Conservation (phyloP, 495 filamentous ascomycete genomes). For the Penicillium canariense region DNA sequence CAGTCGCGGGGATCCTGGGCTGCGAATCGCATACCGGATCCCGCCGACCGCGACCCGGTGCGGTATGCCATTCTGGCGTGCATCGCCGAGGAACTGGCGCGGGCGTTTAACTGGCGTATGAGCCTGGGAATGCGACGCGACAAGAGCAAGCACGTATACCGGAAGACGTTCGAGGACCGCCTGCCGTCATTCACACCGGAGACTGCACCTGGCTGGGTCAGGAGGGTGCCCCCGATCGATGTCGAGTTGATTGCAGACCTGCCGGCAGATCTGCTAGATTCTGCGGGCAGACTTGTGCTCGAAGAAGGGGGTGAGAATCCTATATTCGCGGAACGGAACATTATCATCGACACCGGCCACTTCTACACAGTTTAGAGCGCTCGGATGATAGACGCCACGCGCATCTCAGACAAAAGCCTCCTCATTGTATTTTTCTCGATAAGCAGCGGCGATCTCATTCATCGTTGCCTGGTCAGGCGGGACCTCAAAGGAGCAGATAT, state of each 20-base stretch:
- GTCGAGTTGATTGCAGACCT: constrained; percentile 15
- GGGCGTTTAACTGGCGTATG: constrained; percentile 41
- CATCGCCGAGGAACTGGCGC: constrained; percentile 34
- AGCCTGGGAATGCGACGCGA: constrained; percentile 35
- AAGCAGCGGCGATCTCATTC: constrained; percentile 21
- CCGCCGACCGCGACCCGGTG: constrained; percentile 31
- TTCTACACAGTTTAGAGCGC: constrained; percentile 28
- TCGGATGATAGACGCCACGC: background rate
- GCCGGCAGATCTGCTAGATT: constrained; percentile 15
- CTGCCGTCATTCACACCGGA: constrained; percentile 26
- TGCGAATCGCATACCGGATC: constrained; percentile 32
- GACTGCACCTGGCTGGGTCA: constrained; percentile 22
- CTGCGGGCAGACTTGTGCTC: constrained; percentile 24
- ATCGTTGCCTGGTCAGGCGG: constrained; percentile 26
- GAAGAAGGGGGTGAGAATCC: constrained; percentile 21
- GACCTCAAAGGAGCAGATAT: constrained; percentile 25
- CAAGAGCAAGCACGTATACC: constrained; percentile 24
- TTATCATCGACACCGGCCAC: constrained; percentile 32
- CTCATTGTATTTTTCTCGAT: constrained; percentile 23
- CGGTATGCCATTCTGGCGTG: constrained; percentile 42
- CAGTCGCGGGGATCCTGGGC: constrained; percentile 24
- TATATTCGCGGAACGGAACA: constrained; percentile 31
- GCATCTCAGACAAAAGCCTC: constrained; percentile 15
- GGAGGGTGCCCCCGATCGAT: constrained; percentile 22
- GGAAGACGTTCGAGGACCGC: constrained; percentile 21